phyloP scores from a whole-genome alignment of 2,329 filamentous ascomycete species.

The Cladophialophora carrionii region DNA sequence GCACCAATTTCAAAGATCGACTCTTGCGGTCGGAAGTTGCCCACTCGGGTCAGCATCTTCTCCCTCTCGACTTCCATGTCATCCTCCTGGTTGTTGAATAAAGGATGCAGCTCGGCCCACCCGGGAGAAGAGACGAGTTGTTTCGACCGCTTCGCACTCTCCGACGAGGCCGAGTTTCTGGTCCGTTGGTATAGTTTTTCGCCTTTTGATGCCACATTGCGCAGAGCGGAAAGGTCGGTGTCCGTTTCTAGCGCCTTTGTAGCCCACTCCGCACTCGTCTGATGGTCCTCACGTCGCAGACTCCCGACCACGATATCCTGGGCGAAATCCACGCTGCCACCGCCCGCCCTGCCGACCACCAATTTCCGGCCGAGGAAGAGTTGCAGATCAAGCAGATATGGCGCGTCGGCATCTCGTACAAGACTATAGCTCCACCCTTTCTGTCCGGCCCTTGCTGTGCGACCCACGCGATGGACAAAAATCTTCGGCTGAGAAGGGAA shows the following conservation, averaged over 20 bases:
- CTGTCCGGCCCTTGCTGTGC: constrained; percentile 90
- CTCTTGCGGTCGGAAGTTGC: constrained; percentile 84
- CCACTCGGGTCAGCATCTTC: constrained; percentile 85
- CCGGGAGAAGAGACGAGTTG: constrained; percentile 70
- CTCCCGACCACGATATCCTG: constrained; percentile 82
- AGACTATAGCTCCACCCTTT: constrained; percentile 95
- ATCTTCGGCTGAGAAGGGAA: constrained; percentile 97
- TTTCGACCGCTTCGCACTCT: constrained; percentile 87
- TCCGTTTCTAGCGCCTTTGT: constrained; percentile 76
- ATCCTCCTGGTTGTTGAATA: constrained; percentile 74
- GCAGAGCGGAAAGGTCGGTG: constrained; percentile 71
- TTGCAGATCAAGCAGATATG: constrained; percentile 91
- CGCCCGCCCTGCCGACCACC: constrained; percentile 68
- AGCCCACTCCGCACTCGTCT: constrained; percentile 78
- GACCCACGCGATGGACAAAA: constrained; percentile 92
- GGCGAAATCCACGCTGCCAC: constrained; percentile 68
- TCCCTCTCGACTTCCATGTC: constrained; percentile 72
- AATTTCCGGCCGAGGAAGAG: constrained; percentile 88
- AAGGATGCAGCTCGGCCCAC: constrained; percentile 74
- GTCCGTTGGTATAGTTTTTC: constrained; percentile 92
- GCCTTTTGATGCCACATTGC: constrained; percentile 77
- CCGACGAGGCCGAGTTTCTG: constrained; percentile 82
- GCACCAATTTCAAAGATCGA: constrained; percentile 96
- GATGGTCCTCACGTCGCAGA: constrained; percentile 72
- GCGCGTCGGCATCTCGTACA: constrained; percentile 81